These are phyloP conservation scores for Tylopilus vinaceipallidus DNA, from an alignment of 768 basidiomycete species.

Conservation along the genomic window DNA sequence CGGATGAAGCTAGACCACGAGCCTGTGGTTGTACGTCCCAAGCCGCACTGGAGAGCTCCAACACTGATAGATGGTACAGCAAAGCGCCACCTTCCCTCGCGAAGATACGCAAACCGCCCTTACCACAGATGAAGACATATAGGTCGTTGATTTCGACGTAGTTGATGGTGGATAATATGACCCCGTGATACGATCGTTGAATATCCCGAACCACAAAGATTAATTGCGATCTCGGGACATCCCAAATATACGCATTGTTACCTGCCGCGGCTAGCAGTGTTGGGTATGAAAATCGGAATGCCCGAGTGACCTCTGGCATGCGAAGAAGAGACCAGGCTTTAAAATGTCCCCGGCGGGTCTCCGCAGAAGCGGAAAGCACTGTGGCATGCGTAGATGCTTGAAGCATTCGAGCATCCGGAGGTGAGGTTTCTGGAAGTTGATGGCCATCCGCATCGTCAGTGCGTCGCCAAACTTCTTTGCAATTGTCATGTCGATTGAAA, in stretches of 20 bases:
- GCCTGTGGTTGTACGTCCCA: slow-evolving; percentile 33
- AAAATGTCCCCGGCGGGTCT: slow-evolving; percentile 48
- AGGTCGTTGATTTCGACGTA: slow-evolving; percentile 65
- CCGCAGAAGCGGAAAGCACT: slow-evolving; percentile 6
- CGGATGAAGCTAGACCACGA: slow-evolving; percentile 3
- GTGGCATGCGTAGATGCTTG: slow-evolving; percentile 23
- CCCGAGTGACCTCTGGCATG: slow-evolving; percentile 42
- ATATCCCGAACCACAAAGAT: slow-evolving; percentile 38
- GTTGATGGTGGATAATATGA: slow-evolving; percentile 40
- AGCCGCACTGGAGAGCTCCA: slow-evolving; percentile 32
- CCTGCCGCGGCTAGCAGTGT: slow-evolving; percentile 51
- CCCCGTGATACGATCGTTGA: slow-evolving; percentile 11
- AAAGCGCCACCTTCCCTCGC: slow-evolving; percentile 44
- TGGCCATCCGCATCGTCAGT: slow-evolving; percentile 33
- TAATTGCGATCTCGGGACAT: slow-evolving; percentile 51
- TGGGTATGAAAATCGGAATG: slow-evolving; percentile 70
- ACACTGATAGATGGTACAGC: slow-evolving; percentile 43
- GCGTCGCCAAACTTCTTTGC: slow-evolving; percentile 72
- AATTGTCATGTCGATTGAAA: slow-evolving; percentile 56
- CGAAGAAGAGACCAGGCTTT: slow-evolving; percentile 57
- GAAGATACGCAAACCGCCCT: slow-evolving; percentile 49
- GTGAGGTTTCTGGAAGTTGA: slow-evolving; percentile 24
- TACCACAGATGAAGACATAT: slow-evolving; percentile 61
- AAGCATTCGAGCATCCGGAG: slow-evolving; percentile 33
- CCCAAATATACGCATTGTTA: slow-evolving; percentile 55